Evolutionary conservation across 257 asterid species (phyloP), one percentile per base, ranked within the genome.

Genomic region (Nicotiana undulata): DNA sequence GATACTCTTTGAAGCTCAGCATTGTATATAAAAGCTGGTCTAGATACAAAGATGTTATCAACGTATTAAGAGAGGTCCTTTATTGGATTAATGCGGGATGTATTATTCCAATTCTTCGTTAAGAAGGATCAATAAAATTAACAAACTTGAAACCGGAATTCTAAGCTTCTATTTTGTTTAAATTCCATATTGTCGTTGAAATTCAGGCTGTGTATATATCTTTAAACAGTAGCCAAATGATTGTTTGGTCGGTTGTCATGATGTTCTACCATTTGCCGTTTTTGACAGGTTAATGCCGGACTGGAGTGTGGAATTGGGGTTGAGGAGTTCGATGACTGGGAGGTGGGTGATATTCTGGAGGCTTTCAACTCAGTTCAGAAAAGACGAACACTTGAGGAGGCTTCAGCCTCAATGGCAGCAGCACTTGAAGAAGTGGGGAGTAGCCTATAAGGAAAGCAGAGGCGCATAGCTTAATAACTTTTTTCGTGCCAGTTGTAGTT

Each of bases 371-470:
- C 92, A 7, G 93, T 90, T 74, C 91, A 92, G 79, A 96, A 93
- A 94, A 91, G 86, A 84, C 86, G 99, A 86, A 96, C 98, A 8
- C 98, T 96, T 1, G 99, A 96, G 84, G 99, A 96, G 86, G 99
- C 99, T 77, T 96, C 99, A 24, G 98, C 97, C 76, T 90, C 96
- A 10, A 94, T 96, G 98, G 78, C 95, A 56, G 98, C 97, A 60
- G 98, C 98, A 37, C 81, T 91, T 37, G 91, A 92, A 85, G 85
- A 83, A 88, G 93, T 82, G 76, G 92, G 96, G 68, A 79, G 83
- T 13, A 75, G 85, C 74, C 77, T 59, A 67, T 93, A 84, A 85
- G 81, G 64, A 85, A 83, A 65, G 58, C 68, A 46, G 28, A 49
- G 28, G 37, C 65, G 68, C 74, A 64, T 76, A 61, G 52, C 81